Evolutionary conservation across 2,329 filamentous ascomycete species (phyloP), one percentile per base, ranked within the genome.

Genomic region (Alternaria dauci): DNA sequence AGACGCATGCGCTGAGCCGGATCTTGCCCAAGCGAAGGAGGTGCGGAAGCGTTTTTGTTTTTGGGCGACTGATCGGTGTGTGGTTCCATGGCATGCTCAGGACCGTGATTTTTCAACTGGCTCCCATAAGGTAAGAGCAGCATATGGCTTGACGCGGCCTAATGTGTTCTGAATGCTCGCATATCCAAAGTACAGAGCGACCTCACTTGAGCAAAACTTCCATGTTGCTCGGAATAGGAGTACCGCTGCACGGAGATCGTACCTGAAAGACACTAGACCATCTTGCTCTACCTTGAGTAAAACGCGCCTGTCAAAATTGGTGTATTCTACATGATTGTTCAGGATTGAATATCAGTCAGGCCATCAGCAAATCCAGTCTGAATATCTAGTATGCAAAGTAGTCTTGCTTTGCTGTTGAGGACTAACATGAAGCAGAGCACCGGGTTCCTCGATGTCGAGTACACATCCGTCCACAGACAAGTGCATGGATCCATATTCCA

Each of bases 11-110:
- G 39, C 46, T 52, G 28, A 52, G 54, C 54, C 46, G 38, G 41
- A 36, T 57, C 36, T 26, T 41, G 28, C 52, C 38, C 38, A 57
- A 57, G 44, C 54, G 54, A 57, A 43, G 54, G 54, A 42, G 46
- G 44, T 51, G 36, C 46, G 36, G 46, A 23, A 43, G 26, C 28
- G 20, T 30, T 51, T 16, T 5, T 42, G 39, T 42, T 47, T 30
- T 23, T 23, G 20, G 20, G 20, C 2, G 12, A 9, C 54, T 42
- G 54, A 56, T 56, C 54, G 44, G 54, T 56, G 26, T 46, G 41
- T 38, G 30, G 30, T 36, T 36, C 4, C 14, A 36, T 16, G 14
- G 32, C 32, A 36, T 36, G 38, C 38, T 11, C 2, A 42, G 23
- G 20, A 23, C 18, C 7, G 39, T 18, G 23, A 42, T 23, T 42